These are phyloP conservation scores for Amylocystis lapponica DNA, from an alignment of 768 basidiomycete species.

Conservation along the genomic window DNA sequence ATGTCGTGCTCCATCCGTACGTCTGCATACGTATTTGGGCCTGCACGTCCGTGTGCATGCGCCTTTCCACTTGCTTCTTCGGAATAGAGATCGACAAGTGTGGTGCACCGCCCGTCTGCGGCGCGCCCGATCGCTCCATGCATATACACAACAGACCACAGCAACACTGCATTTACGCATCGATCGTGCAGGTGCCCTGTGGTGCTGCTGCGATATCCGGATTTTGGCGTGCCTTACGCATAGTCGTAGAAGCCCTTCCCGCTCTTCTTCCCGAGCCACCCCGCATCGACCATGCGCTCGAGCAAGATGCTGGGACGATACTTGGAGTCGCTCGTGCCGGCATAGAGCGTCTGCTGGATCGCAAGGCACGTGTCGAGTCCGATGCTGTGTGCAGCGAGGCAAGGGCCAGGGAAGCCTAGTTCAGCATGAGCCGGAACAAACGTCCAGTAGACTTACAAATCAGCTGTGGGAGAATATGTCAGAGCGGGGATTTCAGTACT, in stretches of 20 bases:
- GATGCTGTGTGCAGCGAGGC: slow-evolving; percentile 48
- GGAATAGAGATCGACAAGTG: no score
- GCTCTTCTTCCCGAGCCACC: slow-evolving; percentile 89
- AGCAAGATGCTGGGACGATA: slow-evolving; percentile 89
- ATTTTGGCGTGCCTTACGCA: no score
- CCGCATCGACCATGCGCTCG: slow-evolving; percentile 94
- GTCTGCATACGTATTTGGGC: no score
- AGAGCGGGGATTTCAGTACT: neutral
- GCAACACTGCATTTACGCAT: no score
- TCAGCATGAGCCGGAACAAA: slow-evolving; percentile 1
- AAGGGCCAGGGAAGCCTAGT: slow-evolving; percentile 1
- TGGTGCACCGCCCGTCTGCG: no score
- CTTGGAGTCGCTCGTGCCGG: slow-evolving; percentile 89
- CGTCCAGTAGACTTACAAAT: slow-evolving; percentile 32
- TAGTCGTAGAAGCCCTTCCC: slow-evolving; percentile 97
- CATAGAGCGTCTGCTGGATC: slow-evolving; percentile 86
- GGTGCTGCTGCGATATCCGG: no score
- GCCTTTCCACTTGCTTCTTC: no score
- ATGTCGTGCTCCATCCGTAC: no score
- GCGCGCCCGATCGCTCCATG: no score
- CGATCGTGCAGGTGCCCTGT: no score
- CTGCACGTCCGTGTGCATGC: no score
- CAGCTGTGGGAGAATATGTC: slow-evolving; percentile 20
- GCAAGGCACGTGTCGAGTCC: slow-evolving; percentile 96
- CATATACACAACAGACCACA: no score